These are phyloP conservation scores for Cercospora sojina DNA, from an alignment of 2,329 filamentous ascomycete species.

Conservation along the genomic window DNA sequence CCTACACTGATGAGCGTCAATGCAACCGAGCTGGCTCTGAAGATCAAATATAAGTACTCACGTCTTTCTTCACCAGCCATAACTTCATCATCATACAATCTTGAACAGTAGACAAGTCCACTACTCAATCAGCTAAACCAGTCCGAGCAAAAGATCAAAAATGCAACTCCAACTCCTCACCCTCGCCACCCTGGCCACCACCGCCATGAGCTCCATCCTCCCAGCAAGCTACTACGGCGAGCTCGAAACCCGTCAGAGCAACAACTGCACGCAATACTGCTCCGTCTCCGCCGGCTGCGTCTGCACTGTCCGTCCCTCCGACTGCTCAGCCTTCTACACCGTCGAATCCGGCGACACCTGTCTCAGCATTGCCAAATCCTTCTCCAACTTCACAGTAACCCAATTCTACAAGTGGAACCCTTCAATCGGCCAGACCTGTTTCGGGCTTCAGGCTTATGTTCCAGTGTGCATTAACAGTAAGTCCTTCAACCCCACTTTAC, in stretches of 20 bases:
- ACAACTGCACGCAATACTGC: constrained; percentile 29
- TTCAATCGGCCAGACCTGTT: constrained; percentile 31
- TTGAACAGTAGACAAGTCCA: background rate
- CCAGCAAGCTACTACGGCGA: constrained; percentile 19
- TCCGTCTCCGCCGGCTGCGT: constrained; percentile 26
- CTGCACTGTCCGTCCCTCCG: constrained; percentile 27
- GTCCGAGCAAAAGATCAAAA: background rate
- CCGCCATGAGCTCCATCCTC: constrained; percentile 21
- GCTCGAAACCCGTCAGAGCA: constrained; percentile 19
- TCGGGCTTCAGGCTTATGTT: constrained; percentile 37
- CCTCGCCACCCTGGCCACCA: constrained; percentile 22
- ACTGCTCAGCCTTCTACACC: constrained; percentile 32
- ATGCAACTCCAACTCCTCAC: constrained; percentile 27
- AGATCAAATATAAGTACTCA: background rate
- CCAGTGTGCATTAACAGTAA: constrained; percentile 36
- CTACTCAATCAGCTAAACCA: background rate
- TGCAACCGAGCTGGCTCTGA: background rate
- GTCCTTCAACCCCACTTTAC: background rate
- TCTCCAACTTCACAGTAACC: constrained; percentile 39
- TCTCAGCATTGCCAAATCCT: constrained; percentile 34
- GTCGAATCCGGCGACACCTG: constrained; percentile 37
- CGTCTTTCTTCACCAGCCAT: background rate
- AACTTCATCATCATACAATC: background rate
- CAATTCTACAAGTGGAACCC: constrained; percentile 42
- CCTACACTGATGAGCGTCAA: constrained; percentile 8